Percentiles rank a stretch among this genome's conserved stretches.
phyloP scores from a whole-genome alignment of 208 protist species.

The Crithidia brevicula region DNA sequence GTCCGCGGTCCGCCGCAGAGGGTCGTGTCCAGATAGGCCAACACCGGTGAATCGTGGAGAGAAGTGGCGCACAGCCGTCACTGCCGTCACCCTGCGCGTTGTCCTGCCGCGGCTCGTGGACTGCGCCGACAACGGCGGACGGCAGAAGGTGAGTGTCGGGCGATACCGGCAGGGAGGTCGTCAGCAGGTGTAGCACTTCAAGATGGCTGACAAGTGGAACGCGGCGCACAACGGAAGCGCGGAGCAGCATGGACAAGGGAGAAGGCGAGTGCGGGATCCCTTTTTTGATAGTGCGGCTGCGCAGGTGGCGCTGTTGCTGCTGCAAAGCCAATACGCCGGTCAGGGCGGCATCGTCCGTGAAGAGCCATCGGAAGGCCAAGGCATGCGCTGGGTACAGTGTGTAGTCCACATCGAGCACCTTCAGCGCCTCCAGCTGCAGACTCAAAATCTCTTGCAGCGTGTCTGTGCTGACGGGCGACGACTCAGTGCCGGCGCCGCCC shows the following conservation, averaged over 20 bases:
- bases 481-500: neutral
- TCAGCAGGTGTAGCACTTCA: conserved; percentile 26
- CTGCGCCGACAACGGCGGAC: neutral
- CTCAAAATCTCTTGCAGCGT: conserved; percentile 37
- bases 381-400: conserved; percentile 42
- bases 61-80: neutral
- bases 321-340: conserved; percentile 11
- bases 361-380: conserved; percentile 36
- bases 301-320: neutral
- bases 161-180: neutral
- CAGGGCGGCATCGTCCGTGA: conserved; percentile 27
- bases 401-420: conserved; percentile 57
- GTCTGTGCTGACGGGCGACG: neutral
- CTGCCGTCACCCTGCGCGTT: neutral
- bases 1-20: conserved; percentile 15
- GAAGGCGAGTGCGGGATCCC: neutral
- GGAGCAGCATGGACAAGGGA: conserved; percentile 1
- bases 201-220: conserved; percentile 14
- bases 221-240: neutral
- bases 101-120: conserved; percentile 17
- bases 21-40: conserved; percentile 18
- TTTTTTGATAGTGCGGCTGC: neutral
- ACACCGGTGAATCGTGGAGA: conserved; percentile 2
- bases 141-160: neutral
- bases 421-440: conserved; percentile 68